Base-by-base conservation (phyloP, 2,329 filamentous ascomycete genomes). In the Stachybotrys elegans region DNA sequence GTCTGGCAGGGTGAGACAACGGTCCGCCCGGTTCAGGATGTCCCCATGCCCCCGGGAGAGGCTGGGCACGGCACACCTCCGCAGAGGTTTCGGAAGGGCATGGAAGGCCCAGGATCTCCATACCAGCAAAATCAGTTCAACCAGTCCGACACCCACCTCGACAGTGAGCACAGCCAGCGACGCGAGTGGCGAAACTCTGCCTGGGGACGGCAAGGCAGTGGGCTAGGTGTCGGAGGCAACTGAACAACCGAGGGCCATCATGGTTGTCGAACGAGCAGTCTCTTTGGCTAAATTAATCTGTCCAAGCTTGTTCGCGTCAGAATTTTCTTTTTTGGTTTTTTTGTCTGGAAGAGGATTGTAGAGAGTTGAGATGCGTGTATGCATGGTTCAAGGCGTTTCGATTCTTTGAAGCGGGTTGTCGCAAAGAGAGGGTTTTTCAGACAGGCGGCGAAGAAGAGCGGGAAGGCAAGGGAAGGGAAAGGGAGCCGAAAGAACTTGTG, bases 1-100 rank as follows among this genome's bases (percentile, higher is more conserved):
- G 78, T 87, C 5, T 89, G 85, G 83, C 84, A 89, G 56, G 86
- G 88, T 59, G 90, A 95, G 64, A 84, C 81, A 51, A 90, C 86
- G 40, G 89, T 92, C 32, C 81, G 90, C 40, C 86, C 91, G 46
- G 81, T 95, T 25, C 78, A 82, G 54, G 79, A 84, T 14, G 62
- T 69, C 12, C 53, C 65, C 39, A 67, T 71, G 8, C 67, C 65
- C 43, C 58, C 58, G 38, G 61, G 61, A 25, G 60, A 56, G 21
- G 44, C 52, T 13, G 57, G 55, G 27, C 71, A 72, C 43, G 75
- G 69, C 27, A 76, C 72, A 2, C 73, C 79, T 6, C 69, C 72
- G 3, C 66, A 67, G 7, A 70, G 71, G 49, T 19, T 11, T n/a
- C 73, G 73, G 62, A 70, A 72, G 48, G 68, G 69, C 29, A 68